Conservation (phyloP, 768 basidiomycete species). For the Mycena rebaudengoi region DNA sequence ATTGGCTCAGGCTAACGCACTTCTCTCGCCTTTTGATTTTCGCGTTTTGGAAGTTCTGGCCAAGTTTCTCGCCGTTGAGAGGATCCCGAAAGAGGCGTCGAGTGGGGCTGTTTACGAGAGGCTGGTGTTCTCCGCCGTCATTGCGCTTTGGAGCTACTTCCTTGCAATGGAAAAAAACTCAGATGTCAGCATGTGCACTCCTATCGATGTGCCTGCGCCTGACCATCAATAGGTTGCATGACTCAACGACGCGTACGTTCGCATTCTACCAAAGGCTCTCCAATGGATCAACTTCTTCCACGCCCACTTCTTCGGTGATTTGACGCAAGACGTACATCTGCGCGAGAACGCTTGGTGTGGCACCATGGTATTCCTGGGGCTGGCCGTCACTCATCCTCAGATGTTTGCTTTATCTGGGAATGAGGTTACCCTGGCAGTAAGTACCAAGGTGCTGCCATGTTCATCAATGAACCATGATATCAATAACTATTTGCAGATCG, state of each 20-base stretch:
- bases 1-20: not conserved
- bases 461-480: not conserved
- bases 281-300: conserved; percentile 8
- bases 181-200: not conserved
- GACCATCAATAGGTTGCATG: not conserved
- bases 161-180: not conserved
- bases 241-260: conserved; percentile 11
- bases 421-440: conserved; percentile 3
- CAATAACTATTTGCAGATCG: not conserved
- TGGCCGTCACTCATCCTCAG: not conserved
- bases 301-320: conserved; percentile 3
- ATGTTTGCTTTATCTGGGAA: conserved; percentile 4
- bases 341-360: conserved; percentile 10
- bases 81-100: conserved; percentile 7
- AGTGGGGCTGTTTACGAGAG: not conserved
- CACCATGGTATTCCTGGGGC: not conserved
- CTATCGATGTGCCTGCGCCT: not conserved
- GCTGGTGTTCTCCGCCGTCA: conserved; percentile 8
- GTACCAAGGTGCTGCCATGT: not conserved
- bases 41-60: not conserved
- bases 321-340: not conserved
- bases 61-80: conserved; percentile 8
- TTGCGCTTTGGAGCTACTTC: conserved; percentile 8
- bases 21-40: conserved; percentile 3
- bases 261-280: conserved; percentile 6